Conservation (phyloP, 2,329 filamentous ascomycete genomes). For the Botrytis medusae region DNA sequence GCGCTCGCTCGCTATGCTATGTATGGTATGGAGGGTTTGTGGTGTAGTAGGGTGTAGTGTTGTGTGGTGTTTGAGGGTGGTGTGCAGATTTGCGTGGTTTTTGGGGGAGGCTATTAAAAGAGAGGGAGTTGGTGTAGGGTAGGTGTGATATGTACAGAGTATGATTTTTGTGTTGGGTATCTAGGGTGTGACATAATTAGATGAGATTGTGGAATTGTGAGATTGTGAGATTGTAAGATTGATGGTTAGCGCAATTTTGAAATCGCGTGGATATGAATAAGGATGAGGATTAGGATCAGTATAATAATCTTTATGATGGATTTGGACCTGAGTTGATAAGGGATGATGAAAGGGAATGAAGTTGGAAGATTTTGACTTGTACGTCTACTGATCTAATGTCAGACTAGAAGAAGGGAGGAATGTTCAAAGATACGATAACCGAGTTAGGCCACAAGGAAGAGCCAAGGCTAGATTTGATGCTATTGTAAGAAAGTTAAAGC, state of each 20-base stretch:
- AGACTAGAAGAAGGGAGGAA: neutral
- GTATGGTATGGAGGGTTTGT: no score
- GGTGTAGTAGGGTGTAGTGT: no score
- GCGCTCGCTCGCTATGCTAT: no score
- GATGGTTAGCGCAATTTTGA: neutral
- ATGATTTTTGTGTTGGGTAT: neutral
- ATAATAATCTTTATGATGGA: neutral
- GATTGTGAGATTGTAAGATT: neutral
- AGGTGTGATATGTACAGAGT: neutral
- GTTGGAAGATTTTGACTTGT: neutral
- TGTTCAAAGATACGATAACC: constrained; percentile 12
- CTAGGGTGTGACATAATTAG: neutral
- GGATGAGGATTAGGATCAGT: neutral
- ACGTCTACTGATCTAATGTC: neutral
- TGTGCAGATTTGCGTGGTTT: neutral
- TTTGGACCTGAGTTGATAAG: neutral
- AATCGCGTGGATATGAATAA: neutral
- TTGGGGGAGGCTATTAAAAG: neutral
- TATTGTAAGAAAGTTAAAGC: neutral
- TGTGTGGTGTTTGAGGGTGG: neutral
- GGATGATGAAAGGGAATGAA: neutral
- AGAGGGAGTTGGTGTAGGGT: neutral
- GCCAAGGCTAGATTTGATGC: neutral
- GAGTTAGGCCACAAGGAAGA: neutral
- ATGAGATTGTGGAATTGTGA: neutral